Evolutionary conservation across 768 basidiomycete species (phyloP).

Genomic region (Dioszegia crocea): DNA sequence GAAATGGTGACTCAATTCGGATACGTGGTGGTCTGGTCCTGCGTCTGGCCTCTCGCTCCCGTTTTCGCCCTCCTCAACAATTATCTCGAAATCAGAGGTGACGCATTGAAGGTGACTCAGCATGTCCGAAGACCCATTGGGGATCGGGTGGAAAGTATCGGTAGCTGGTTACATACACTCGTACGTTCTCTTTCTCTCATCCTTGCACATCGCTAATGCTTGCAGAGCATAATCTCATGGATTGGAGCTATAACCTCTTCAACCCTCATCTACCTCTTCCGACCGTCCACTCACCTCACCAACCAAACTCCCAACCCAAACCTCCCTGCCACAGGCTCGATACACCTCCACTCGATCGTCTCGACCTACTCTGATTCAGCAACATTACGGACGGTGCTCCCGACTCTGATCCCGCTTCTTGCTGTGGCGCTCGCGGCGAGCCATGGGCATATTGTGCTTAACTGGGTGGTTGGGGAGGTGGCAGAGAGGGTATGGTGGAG

Average conservation of each 20-base stretch:
- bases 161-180: constrained; percentile 87
- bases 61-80: constrained; percentile 89
- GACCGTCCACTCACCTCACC: constrained; percentile 22
- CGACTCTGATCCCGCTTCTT: constrained; percentile 59
- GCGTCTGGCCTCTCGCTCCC: constrained; percentile 88
- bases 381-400: constrained; percentile 23
- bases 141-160: constrained; percentile 80
- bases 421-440: constrained; percentile 76
- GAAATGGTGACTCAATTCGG: constrained; percentile 94
- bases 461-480: constrained; percentile 62
- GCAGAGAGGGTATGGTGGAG: constrained; percentile 75
- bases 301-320: constrained; percentile 35
- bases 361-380: constrained; percentile 26
- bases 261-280: constrained; percentile 87
- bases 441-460: constrained; percentile 74
- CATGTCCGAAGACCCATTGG: constrained; percentile 82
- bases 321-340: constrained; percentile 30
- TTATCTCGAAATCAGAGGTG: constrained; percentile 77
- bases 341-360: constrained; percentile 28
- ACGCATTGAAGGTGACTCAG: constrained; percentile 90
- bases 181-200: constrained; percentile 46
- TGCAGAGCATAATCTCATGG: constrained; percentile 72
- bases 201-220: neutral
- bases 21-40: constrained; percentile 84
- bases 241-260: constrained; percentile 80